Evolutionary conservation across 257 asterid species (phyloP), one percentile per base, ranked within the genome.

Genomic region (Perilla frutescens): DNA sequence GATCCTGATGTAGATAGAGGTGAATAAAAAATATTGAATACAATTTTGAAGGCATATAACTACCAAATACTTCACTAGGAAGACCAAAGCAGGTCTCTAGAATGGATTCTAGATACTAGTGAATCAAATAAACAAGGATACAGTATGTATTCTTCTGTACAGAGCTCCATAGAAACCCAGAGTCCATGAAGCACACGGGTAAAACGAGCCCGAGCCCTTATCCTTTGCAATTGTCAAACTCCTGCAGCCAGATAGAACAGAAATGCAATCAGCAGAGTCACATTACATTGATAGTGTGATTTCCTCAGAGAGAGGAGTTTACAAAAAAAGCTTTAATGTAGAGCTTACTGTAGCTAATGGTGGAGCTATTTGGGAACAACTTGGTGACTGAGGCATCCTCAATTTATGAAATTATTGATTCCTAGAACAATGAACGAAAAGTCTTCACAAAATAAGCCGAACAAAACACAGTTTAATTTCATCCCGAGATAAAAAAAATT

Each of bases 281-380:
- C 13, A 34, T 62, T 26, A 20, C 26, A 20, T 20, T 20, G 32
- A 32, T 13, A 54, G 12, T 5, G 60, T 59, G 56, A 64, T 63
- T 54, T 66, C 59, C 12, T 50, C 4, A 4, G 3, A 20, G 47
- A 51, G 8, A 36, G 8, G 45, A 39, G 36, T 13, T n/a, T 49
- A 8, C 9, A 32, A 2, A 10, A 32, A 59, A 34, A 31, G 73
- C 39, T 64, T 43, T 4, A 8, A 67, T 10, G 7, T 39, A 34
- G 76, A 69, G 73, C 83, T 66, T 75, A 75, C 86, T 41, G 26
- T 64, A 48, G 47, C 66, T 47, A 53, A 20, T 8, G 56, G 29
- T 6, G 62, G 55, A 76, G 69, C 45, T 10, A 60, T 43, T 65
- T 40, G 29, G 10, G 60, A 44, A 80, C 61, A 71, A 78, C 45